A percentile compares a stretch with the other conserved stretches of the same genome.
phyloP scores from a whole-genome alignment of 371 early-diverging fungal genomes.

The Mortierella sp. region DNA sequence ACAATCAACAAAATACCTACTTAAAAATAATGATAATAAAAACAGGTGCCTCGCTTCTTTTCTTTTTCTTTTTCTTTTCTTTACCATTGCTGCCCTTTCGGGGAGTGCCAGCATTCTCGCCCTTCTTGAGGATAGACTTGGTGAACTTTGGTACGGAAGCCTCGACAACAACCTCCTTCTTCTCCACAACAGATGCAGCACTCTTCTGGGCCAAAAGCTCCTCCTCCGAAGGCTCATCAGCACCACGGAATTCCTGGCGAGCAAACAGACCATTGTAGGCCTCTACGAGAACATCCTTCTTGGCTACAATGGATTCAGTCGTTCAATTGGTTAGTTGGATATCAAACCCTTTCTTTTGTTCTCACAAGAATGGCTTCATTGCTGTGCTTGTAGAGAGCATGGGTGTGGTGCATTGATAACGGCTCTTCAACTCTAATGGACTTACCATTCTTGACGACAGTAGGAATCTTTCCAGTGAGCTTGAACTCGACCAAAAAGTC shows the following conservation, averaged over 20 bases:
- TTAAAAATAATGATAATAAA: too few relatives aligned
- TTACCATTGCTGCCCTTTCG: conserved; percentile 67
- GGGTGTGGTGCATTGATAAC: background rate
- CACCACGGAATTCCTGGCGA: conserved; percentile 62
- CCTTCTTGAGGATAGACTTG: conserved; percentile 66
- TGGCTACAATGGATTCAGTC: conserved; percentile 28
- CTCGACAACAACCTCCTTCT: conserved; percentile 48
- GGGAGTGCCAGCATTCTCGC: conserved; percentile 59
- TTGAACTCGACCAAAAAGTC: conserved; percentile 53
- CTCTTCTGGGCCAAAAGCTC: conserved; percentile 51
- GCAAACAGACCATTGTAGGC: conserved; percentile 68
- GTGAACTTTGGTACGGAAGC: conserved; percentile 61
- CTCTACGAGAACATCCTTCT: conserved; percentile 62
- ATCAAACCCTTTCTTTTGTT: background rate
- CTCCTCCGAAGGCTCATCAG: conserved; percentile 53
- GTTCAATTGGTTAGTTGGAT: background rate
- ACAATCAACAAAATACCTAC: too few relatives aligned
- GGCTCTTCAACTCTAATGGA: background rate
- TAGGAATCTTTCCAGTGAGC: conserved; percentile 47
- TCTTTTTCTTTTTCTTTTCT: too few relatives aligned
- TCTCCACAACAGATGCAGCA: conserved; percentile 42
- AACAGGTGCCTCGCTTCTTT: too few relatives aligned
- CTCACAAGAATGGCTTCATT: background rate
- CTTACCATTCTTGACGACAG: conserved; percentile 55
- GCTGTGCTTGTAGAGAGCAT: too few relatives aligned